Conservation (phyloP, 2,329 filamentous ascomycete genomes). For the Exophiala sp. region DNA sequence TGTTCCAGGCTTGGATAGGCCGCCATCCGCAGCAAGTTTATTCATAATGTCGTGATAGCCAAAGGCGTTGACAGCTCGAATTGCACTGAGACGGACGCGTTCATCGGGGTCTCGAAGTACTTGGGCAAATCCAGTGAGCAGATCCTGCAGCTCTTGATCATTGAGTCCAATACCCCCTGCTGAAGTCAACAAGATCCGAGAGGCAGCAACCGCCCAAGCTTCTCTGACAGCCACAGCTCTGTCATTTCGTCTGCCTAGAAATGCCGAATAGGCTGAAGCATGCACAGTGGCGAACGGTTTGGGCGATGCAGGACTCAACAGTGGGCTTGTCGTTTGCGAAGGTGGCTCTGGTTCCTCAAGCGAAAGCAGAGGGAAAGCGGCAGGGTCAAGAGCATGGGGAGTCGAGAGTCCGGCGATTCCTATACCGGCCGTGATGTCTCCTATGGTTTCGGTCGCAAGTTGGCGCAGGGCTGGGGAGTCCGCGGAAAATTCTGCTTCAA, state of each 20-base stretch:
- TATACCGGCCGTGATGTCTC: conserved; percentile 90
- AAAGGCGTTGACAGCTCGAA: conserved; percentile 76
- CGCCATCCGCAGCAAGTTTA: conserved; percentile 71
- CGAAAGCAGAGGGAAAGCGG: conserved; percentile 65
- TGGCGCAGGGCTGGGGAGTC: conserved; percentile 82
- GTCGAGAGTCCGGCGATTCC: conserved; percentile 82
- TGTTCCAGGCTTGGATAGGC: conserved; percentile 68
- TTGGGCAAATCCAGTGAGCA: conserved; percentile 69
- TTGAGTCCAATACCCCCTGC: conserved; percentile 85
- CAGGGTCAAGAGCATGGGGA: conserved; percentile 65
- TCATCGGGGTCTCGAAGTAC: conserved; percentile 86
- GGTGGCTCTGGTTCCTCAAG: conserved; percentile 58
- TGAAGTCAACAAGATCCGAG: conserved; percentile 82
- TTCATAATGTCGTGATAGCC: conserved; percentile 72
- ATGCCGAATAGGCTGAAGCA: conserved; percentile 70
- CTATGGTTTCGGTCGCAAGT: conserved; percentile 86
- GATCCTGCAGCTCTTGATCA: conserved; percentile 68
- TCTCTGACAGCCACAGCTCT: conserved; percentile 76
- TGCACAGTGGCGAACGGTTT: conserved; percentile 86
- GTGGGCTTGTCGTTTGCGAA: conserved; percentile 48
- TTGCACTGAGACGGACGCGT: conserved; percentile 81
- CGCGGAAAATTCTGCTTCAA: conserved; percentile 85
- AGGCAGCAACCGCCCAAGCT: conserved; percentile 77
- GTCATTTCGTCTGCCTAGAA: conserved; percentile 78
- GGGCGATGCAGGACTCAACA: conserved; percentile 77